phyloP scores from a whole-genome alignment of 2,329 filamentous ascomycete genomes.

The Fusarium citri region DNA sequence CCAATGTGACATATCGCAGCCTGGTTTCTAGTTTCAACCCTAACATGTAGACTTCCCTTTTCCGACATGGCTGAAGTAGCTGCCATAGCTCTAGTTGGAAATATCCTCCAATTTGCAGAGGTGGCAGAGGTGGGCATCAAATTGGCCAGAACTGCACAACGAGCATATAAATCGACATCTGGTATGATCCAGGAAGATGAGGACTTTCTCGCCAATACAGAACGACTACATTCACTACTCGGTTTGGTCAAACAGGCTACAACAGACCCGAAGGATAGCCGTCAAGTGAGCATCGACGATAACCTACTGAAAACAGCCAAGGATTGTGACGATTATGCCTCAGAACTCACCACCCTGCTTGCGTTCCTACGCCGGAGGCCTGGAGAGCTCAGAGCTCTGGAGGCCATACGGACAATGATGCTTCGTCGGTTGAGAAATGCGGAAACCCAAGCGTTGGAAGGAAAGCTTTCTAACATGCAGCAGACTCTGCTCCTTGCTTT shows the following conservation, averaged over 20 bases:
- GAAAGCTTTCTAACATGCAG: neutral
- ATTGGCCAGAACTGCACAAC: neutral
- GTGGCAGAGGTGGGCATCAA: neutral
- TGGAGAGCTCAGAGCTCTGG: fast-evolving
- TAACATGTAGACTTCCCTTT: fast-evolving
- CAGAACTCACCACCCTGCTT: neutral
- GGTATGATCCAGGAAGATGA: neutral
- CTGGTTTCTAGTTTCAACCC: neutral
- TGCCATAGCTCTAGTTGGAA: neutral
- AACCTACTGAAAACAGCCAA: neutral
- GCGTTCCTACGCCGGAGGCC: neutral
- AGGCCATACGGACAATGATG: neutral
- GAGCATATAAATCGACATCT: neutral
- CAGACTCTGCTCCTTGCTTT: neutral
- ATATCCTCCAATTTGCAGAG: neutral
- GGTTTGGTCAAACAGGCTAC: neutral
- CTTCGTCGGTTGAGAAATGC: neutral
- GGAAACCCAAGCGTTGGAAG: neutral
- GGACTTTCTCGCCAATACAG: neutral
- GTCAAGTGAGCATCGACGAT: neutral
- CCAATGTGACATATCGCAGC: neutral
- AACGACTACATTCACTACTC: neutral
- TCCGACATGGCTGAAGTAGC: neutral
- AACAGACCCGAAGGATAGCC: neutral
- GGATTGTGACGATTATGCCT: neutral